Base-by-base conservation (phyloP, 257 asterid genomes). In the Lycium ferocissimum region DNA sequence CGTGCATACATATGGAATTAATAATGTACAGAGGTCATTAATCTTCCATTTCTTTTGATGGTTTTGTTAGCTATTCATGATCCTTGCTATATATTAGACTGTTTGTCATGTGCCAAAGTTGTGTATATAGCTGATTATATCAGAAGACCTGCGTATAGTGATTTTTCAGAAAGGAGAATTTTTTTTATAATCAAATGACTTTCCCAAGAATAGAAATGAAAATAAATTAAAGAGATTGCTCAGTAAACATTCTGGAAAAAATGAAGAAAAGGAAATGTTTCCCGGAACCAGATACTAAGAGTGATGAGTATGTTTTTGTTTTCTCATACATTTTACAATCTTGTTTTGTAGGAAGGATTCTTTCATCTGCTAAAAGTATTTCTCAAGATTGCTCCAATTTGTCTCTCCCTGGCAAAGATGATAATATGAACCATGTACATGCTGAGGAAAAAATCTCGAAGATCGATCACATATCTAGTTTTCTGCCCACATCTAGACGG, bases 401-500 rank as follows among this genome's bases (percentile, higher is more conserved):
- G 33, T 81, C 91, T 75, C 84, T 49, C 43, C 69, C 61, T 62
- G 89, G 78, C 56, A 89, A 86, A 86, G 79, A 17, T 71, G 93
- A 86, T 72, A 87, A 81, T 89, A 84, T 83, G 87, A 89, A 83
- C 62, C 78, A 71, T 79, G 62, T 65, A 45, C 79, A 87, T 22
- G 17, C 63, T 33, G 84, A 84, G 83, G 90, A 85, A 66, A 71
- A 87, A 78, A 73, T 18, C 72, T 83, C 87, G 10, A 93, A 89
- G 75, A 88, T 88, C 81, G 90, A 90, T 37, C 97, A 91, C 12
- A 40, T 87, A 83, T 95, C 99, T 72, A 95, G 92, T 88, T 96
- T 96, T 90, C 89, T 96, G 75, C 99, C 98, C 40, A 96, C 99
- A 40, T 96, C 99, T 37, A 91, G 98, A 86, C 89, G 99, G 88